phyloP scores from a whole-genome alignment of 2,329 filamentous ascomycete species.

The Verticillium isaacii region DNA sequence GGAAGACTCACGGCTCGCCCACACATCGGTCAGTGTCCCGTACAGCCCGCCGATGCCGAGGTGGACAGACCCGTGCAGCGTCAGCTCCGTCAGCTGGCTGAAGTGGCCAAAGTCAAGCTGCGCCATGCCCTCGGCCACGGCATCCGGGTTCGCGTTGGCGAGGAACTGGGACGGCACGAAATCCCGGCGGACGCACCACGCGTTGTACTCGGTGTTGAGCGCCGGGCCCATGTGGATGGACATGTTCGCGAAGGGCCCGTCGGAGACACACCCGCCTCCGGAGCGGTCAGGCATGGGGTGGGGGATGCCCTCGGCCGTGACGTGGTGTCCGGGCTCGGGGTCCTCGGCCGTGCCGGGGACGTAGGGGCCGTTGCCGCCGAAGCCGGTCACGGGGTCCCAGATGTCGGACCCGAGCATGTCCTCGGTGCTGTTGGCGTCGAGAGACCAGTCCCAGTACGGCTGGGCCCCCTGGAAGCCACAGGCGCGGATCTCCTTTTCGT shows the following conservation, averaged over 20 bases:
- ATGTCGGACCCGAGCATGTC: constrained; percentile 9
- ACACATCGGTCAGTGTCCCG: too few relatives aligned
- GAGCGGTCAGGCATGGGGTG: too few relatives aligned
- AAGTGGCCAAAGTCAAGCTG: constrained; percentile 24
- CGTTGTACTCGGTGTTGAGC: constrained; percentile 27
- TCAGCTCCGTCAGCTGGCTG: constrained; percentile 26
- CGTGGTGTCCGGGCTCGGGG: too few relatives aligned
- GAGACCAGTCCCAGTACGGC: constrained; percentile 16
- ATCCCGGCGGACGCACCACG: constrained; percentile 18
- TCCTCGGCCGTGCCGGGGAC: too few relatives aligned
- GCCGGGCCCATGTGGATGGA: not conserved
- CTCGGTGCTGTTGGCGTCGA: constrained; percentile 4
- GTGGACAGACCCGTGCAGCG: constrained; percentile 6
- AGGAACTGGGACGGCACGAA: too few relatives aligned
- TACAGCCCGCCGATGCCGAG: constrained; percentile 4
- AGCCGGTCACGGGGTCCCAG: constrained; percentile 8
- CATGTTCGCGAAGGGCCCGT: constrained; percentile 2
- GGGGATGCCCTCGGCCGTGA: too few relatives aligned
- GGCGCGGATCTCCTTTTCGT: too few relatives aligned
- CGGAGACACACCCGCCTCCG: constrained; percentile 3
- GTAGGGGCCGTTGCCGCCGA: constrained; percentile 10
- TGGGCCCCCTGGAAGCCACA: constrained; percentile 18
- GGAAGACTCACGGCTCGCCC: too few relatives aligned
- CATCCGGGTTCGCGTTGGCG: too few relatives aligned
- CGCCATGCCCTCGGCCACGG: constrained; percentile 21